These are phyloP conservation scores for Ustilago sp. DNA, from an alignment of 1,284 basidiomycete species.

Conservation along the genomic window DNA sequence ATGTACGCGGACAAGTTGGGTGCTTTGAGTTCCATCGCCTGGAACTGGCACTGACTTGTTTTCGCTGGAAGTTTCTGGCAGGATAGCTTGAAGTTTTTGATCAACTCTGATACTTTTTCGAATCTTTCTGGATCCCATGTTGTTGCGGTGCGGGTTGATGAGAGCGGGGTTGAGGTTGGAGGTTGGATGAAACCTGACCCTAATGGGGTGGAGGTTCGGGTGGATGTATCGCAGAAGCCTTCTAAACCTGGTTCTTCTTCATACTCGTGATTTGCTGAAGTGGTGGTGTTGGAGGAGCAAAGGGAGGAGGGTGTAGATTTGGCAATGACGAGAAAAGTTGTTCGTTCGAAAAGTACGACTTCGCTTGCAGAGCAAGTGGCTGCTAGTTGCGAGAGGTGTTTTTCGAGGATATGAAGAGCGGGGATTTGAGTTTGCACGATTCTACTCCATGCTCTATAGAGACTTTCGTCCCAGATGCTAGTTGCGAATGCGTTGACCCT, in stretches of 20 bases:
- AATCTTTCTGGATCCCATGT: conserved; percentile 80
- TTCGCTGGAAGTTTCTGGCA: conserved; percentile 72
- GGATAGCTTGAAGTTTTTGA: conserved; percentile 93
- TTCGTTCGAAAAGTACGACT: conserved; percentile 94
- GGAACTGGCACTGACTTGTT: conserved; percentile 51
- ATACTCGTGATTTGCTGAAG: conserved; percentile 12
- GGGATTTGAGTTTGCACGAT: conserved; percentile 97
- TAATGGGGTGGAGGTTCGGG: conserved; percentile 2
- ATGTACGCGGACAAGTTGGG: conserved; percentile 84
- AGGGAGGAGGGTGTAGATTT: conserved; percentile 15
- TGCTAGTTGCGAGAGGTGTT: conserved; percentile 86
- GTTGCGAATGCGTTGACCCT: conserved; percentile 79
- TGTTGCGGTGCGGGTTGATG: conserved; percentile 1
- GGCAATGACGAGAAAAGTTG: conserved; percentile 94
- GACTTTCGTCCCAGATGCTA: conserved; percentile 95
- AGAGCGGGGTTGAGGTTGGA: not conserved
- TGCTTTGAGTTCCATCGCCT: conserved; percentile 68
- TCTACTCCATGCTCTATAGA: conserved; percentile 98
- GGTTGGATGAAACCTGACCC: conserved; percentile 38
- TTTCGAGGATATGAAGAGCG: conserved; percentile 86
- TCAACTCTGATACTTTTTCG: conserved; percentile 93
- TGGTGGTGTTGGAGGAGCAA: not conserved
- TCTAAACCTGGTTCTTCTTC: conserved; percentile 44
- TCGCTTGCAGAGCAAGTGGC: conserved; percentile 88
- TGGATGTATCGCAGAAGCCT: conserved; percentile 40